Evolutionary conservation across 164 flowering plant species (phyloP).

Genomic region (Vitis amurensis): DNA sequence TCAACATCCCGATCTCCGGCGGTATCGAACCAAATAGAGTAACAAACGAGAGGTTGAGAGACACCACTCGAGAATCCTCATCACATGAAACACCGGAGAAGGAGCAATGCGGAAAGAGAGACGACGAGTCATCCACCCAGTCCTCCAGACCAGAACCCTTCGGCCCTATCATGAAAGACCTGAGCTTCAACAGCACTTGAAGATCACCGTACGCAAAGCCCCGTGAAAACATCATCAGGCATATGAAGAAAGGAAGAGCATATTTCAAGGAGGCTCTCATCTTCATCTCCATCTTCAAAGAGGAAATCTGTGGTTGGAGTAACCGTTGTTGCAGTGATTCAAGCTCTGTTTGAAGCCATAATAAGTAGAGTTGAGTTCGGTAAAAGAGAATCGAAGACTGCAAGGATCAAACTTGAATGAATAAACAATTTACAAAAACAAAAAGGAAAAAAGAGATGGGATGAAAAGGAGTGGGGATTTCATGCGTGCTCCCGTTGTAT

Average conservation of each 20-base stretch:
- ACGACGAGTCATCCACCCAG: slow-evolving; percentile 42
- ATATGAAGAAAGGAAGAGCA: slow-evolving; percentile 4
- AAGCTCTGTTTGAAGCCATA: not conserved
- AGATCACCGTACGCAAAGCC: slow-evolving; percentile 32
- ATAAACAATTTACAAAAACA: slow-evolving; percentile 7
- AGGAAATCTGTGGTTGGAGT: not conserved
- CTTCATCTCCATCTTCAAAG: not conserved
- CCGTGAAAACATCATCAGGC: slow-evolving; percentile 3
- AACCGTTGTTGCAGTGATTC: not conserved
- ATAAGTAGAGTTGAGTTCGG: slow-evolving; percentile 1
- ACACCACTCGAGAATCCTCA: slow-evolving; percentile 41
- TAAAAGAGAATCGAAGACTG: slow-evolving; percentile 17
- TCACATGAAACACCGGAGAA: slow-evolving; percentile 79
- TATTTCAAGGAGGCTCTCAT: not conserved
- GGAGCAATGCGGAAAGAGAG: slow-evolving; percentile 52
- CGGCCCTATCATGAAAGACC: slow-evolving; percentile 39
- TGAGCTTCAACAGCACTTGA: slow-evolving; percentile 54
- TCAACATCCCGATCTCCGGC: slow-evolving; percentile 66
- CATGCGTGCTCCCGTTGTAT: no score
- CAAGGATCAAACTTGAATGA: slow-evolving; percentile 7
- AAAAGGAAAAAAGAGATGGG: not conserved
- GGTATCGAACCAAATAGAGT: slow-evolving; percentile 52
- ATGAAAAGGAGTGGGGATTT: not conserved
- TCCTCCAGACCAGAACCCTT: slow-evolving; percentile 47
- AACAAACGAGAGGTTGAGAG: slow-evolving; percentile 53